These are phyloP conservation scores for Ascochyta lentis DNA, from an alignment of 2,329 filamentous ascomycete genomes.

Conservation along the genomic window DNA sequence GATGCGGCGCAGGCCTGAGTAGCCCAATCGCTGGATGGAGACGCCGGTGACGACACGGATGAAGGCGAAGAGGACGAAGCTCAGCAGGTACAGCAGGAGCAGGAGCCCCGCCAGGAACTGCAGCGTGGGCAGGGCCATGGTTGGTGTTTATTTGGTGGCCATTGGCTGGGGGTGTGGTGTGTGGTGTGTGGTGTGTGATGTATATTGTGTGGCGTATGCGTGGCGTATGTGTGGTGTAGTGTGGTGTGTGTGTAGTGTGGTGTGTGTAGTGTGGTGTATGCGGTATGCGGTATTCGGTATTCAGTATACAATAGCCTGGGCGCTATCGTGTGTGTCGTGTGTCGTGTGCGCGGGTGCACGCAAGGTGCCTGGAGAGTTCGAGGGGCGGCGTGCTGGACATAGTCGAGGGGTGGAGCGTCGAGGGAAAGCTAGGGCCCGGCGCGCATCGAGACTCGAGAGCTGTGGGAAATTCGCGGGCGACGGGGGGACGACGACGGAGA, in stretches of 20 bases:
- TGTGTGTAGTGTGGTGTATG: too few species aligned
- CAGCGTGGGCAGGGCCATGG: conserved; percentile 55
- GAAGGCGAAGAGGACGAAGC: conserved; percentile 92
- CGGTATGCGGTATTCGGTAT: too few species aligned
- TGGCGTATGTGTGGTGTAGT: conserved; percentile 20
- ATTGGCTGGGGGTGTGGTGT: conserved; percentile 20
- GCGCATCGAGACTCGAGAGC: conserved; percentile 27
- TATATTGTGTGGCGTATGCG: conserved; percentile 32
- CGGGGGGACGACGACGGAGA: conserved; percentile 13
- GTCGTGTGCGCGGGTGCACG: conserved; percentile 33
- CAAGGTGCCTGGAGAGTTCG: conserved; percentile 31
- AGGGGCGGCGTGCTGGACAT: conserved; percentile 37
- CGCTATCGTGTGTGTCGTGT: conserved; percentile 24
- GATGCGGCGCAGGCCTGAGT: conserved; percentile 87
- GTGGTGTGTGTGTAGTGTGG: too few species aligned
- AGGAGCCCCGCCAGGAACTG: conserved; percentile 85
- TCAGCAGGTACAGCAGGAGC: conserved; percentile 85
- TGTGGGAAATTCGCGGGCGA: conserved; percentile 1
- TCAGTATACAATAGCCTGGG: background rate
- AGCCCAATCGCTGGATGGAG: conserved; percentile 94
- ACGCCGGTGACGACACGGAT: conserved; percentile 90
- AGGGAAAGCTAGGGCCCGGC: conserved; percentile 22
- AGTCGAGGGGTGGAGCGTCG: conserved; percentile 27
- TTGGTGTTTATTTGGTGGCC: conserved; percentile 32
- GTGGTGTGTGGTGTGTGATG: conserved; percentile 7